Conservation (phyloP, 495 filamentous ascomycete species). For the Hyaloscypha finlandica region DNA sequence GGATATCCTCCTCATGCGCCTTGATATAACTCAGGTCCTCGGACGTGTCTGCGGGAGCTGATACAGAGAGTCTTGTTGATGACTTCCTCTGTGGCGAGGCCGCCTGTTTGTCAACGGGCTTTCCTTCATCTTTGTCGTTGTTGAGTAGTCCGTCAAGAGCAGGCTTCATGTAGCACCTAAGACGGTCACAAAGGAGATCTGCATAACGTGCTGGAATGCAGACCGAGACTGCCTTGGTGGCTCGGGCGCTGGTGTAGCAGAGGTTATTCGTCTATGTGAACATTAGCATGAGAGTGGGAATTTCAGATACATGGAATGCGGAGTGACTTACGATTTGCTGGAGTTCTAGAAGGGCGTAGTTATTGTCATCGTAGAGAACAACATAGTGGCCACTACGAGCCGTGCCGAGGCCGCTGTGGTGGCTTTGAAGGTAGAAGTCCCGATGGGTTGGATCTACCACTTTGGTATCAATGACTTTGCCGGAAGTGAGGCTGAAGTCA, state of each 20-base stretch:
- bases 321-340: slow-evolving; percentile 7
- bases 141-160: not conserved
- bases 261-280: slow-evolving; percentile 63
- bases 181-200: slow-evolving; percentile 67
- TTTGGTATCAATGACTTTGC: slow-evolving; percentile 86
- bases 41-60: not conserved
- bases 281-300: not conserved
- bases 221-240: slow-evolving; percentile 74
- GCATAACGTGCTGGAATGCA: slow-evolving; percentile 81
- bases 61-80: not conserved
- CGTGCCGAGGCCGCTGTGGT: slow-evolving; percentile 83
- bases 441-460: slow-evolving; percentile 68
- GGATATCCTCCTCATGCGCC: not conserved
- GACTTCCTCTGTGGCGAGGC: too few relatives aligned
- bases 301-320: not conserved
- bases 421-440: slow-evolving; percentile 84
- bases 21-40: not conserved
- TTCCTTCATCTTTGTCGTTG: too few relatives aligned
- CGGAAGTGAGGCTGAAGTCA: slow-evolving; percentile 62
- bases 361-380: slow-evolving; percentile 66
- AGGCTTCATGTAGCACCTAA: not conserved
- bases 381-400: slow-evolving; percentile 75
- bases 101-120: too few relatives aligned
- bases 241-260: slow-evolving; percentile 73
- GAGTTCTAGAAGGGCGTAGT: not conserved